Evolutionary conservation across 306 rosid genomes (phyloP), one percentile per base, ranked within the genome.

Genomic region (Gastrolobium bilobum): DNA sequence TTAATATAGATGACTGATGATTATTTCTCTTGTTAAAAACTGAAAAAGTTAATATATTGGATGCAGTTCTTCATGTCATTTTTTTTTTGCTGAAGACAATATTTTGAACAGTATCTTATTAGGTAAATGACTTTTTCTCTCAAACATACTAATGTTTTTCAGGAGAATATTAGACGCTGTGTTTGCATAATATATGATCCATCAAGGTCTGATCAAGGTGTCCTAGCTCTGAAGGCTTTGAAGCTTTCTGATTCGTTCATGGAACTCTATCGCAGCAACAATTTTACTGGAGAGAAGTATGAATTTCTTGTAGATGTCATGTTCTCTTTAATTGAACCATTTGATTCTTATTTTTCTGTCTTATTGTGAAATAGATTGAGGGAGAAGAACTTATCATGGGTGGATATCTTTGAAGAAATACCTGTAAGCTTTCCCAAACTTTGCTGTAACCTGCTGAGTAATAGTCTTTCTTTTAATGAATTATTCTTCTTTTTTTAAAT

Each of bases 141-240:
- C 15, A 26, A 64, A 56, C 7, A 33, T 69, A 7, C 15, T 52
- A 30, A 58, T 82, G 15, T 65, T 83, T 52, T 87, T 70, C 87
- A 95, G 99, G 97, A 94, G 86, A 94, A 90, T 77, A 94, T 94
- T 52, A 89, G 90, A 79, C 96, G 97, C 10, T 94, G 98, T 83
- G 98, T 94, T 26, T 94, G 97, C 83, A 94, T 94, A 76, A 90
- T 94, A 79, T 94, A 94, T 81, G 98, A 94, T 73, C 98, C 98
- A 6, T 94, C 97, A 66, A 89, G 90, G 86, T 85, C 98, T 78
- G 90, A 87, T 76, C 97, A 92, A 84, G 98, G 98, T 37, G 98
- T 92, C 82, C 87, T 94, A 63, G 98, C 98, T 26, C 88, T 94
- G 47, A 94, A 94, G 88, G 98, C 98, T 2, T 84, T 94, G 84